Conservation (phyloP, 2,329 filamentous ascomycete genomes). For the Fusarium protoensiforme region DNA sequence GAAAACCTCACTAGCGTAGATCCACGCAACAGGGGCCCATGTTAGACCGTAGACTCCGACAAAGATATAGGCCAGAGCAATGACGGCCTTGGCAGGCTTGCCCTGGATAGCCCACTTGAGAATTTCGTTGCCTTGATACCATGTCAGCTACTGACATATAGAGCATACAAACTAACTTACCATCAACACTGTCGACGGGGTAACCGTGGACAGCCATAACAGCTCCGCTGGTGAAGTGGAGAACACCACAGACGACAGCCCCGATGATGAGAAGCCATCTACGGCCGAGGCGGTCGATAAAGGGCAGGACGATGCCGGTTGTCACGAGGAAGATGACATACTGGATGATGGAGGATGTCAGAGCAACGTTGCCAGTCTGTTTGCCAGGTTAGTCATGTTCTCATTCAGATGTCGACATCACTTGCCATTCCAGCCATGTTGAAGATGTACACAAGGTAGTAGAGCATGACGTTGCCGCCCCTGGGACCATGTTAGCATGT, state of each 20-base stretch:
- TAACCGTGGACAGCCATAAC: conserved; percentile 62
- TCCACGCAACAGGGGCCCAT: conserved; percentile 63
- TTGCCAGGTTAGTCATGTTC: neutral
- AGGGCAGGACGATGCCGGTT: conserved; percentile 60
- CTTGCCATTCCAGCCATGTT: conserved; percentile 65
- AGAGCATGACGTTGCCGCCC: conserved; percentile 66
- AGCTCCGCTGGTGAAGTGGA: conserved; percentile 61
- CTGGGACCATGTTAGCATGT: conserved; percentile 17
- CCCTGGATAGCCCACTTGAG: conserved; percentile 59
- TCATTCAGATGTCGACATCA: neutral
- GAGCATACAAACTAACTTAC: conserved; percentile 5
- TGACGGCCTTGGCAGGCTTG: conserved; percentile 59
- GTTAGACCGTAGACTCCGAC: conserved; percentile 52
- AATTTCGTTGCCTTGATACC: conserved; percentile 53
- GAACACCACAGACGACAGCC: conserved; percentile 55
- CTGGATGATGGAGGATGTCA: conserved; percentile 65
- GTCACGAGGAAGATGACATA: conserved; percentile 67
- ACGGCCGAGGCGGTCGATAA: conserved; percentile 62
- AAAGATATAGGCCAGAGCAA: conserved; percentile 62
- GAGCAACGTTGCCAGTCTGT: conserved; percentile 46
- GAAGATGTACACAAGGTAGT: conserved; percentile 73
- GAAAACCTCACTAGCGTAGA: conserved; percentile 69
- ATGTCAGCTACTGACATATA: neutral
- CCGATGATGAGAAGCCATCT: conserved; percentile 59
- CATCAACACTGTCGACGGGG: conserved; percentile 54